Conservation (phyloP, 2,329 filamentous ascomycete species). For the Diplodia intermedia region DNA sequence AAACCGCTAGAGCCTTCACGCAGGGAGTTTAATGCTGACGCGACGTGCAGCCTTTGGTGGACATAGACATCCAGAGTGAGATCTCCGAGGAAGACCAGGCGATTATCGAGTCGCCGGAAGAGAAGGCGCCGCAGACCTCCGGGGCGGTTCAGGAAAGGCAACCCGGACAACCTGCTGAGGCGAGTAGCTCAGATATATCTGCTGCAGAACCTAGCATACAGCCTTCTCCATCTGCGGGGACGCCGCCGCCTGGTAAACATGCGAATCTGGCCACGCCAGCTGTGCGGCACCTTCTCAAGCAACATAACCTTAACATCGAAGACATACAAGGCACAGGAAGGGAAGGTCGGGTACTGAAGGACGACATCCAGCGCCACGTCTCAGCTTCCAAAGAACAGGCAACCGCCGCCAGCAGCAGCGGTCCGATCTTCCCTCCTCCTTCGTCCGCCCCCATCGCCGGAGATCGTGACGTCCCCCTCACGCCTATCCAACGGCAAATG, state of each 20-base stretch:
- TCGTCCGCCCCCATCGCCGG: conserved; percentile 48
- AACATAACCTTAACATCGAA: conserved; percentile 77
- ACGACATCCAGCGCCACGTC: conserved; percentile 80
- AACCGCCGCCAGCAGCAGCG: conserved; percentile 40
- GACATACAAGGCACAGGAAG: conserved; percentile 84
- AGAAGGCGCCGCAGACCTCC: conserved; percentile 16
- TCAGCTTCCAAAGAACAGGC: conserved; percentile 20
- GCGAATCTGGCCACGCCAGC: conserved; percentile 87
- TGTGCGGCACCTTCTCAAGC: conserved; percentile 85
- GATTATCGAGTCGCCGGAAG: conserved; percentile 36
- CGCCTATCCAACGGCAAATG: conserved; percentile 87
- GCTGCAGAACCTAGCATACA: background rate
- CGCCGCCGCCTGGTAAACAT: conserved; percentile 64
- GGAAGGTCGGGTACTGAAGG: conserved; percentile 89
- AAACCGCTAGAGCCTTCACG: background rate
- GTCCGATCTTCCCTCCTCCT: conserved; percentile 38
- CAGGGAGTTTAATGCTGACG: background rate
- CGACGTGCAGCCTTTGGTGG: conserved; percentile 74
- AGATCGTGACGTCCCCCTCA: conserved; percentile 74
- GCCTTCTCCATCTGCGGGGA: conserved; percentile 13
- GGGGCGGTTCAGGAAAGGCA: conserved; percentile 35
- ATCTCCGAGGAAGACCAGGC: conserved; percentile 67
- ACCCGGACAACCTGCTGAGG: conserved; percentile 36
- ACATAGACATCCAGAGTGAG: conserved; percentile 89
- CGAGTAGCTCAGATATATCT: conserved; percentile 31